phyloP scores from a whole-genome alignment of 2,329 filamentous ascomycete species.

The Xylaria polymorpha region DNA sequence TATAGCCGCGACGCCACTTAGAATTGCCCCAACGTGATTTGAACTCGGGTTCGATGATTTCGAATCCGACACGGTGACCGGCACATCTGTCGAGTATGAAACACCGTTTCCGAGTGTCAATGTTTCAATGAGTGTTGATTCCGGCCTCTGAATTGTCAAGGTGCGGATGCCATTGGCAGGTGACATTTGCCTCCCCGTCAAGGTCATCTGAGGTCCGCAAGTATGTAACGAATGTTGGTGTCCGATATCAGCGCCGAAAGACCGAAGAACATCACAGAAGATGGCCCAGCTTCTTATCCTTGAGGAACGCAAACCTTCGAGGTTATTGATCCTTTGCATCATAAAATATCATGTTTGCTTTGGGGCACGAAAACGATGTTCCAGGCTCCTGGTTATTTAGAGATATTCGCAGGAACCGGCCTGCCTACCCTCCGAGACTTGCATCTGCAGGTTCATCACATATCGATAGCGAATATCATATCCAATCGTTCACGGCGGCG shows the following conservation, averaged over 20 bases:
- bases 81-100: slow-evolving; percentile 36
- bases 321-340: background rate
- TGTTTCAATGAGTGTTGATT: slow-evolving; percentile 42
- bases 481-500: background rate
- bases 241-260: background rate
- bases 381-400: background rate
- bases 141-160: slow-evolving; percentile 41
- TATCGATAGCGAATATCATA: background rate
- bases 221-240: slow-evolving; percentile 2
- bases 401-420: background rate
- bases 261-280: background rate
- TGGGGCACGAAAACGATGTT: slow-evolving; percentile 8
- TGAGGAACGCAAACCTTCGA: background rate
- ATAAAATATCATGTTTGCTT: background rate
- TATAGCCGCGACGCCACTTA: slow-evolving; percentile 44
- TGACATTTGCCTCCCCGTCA: slow-evolving; percentile 1
- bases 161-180: slow-evolving; percentile 39
- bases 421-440: slow-evolving; percentile 18
- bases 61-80: slow-evolving; percentile 35
- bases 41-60: slow-evolving; percentile 29
- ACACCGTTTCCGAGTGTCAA: slow-evolving; percentile 43
- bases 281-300: background rate
- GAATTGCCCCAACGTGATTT: slow-evolving; percentile 43
- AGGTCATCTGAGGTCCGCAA: slow-evolving; percentile 7
- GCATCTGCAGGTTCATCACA: slow-evolving; percentile 24